These are phyloP conservation scores for Vanderwaltozyma polyspora DNA, from an alignment of 805 yeast genomes.

Conservation along the genomic window DNA sequence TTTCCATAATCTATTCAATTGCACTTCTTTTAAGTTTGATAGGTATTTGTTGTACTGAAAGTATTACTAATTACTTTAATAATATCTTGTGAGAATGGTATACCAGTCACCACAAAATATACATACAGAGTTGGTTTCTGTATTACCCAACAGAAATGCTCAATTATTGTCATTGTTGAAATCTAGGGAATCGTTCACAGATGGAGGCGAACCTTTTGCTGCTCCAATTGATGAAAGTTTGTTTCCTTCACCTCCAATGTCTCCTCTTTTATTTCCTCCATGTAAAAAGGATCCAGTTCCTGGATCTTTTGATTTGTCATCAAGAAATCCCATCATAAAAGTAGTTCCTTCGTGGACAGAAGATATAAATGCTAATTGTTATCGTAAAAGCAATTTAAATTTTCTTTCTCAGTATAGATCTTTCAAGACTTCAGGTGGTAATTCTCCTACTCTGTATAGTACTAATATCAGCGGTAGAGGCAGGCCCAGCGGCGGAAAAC, in stretches of 20 bases:
- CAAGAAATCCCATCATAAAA: conserved; percentile 5
- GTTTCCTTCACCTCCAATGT: conserved; percentile 26
- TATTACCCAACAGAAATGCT: not conserved
- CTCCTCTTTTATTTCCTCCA: conserved; percentile 15
- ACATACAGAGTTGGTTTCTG: not conserved
- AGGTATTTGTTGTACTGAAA: no score
- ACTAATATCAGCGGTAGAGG: no score
- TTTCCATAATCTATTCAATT: no score
- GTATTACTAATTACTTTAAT: no score
- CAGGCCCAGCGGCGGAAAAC: no score
- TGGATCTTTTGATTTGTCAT: no score
- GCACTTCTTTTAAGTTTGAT: no score
- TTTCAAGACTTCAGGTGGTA: conserved; percentile 2
- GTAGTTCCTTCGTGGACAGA: conserved; percentile 15
- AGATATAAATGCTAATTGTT: conserved; percentile 8
- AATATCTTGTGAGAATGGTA: no score
- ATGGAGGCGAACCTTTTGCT: conserved; percentile 4
- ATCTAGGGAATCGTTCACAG: not conserved
- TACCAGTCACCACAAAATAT: conserved; percentile 3
- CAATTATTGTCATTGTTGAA: conserved; percentile 1
- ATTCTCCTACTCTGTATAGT: conserved; percentile 2
- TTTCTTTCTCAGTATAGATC: conserved; percentile 20
- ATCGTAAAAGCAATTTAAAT: conserved; percentile 9
- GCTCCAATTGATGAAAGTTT: conserved; percentile 16
- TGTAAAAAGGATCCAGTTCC: no score